A percentile compares a stretch with the other conserved stretches of the same genome.
These are phyloP conservation scores for Martiniozyma abietophila DNA, from an alignment of 805 yeast species.

Conservation along the genomic window DNA sequence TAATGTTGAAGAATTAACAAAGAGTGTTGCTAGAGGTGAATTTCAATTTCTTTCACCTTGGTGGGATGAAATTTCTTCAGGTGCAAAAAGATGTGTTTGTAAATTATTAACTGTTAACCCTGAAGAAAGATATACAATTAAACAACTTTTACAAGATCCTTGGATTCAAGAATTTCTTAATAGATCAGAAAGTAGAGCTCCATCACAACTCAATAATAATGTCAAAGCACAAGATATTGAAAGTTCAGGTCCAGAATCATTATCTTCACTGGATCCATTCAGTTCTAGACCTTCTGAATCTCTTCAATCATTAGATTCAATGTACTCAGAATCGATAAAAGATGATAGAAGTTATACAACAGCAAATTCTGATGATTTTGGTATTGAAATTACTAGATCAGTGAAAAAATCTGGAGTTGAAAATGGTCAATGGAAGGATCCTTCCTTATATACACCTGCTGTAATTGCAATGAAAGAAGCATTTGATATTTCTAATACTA, in stretches of 20 bases:
- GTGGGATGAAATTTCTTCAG: conserved; percentile 76
- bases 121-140: conserved; percentile 54
- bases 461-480: conserved; percentile 53
- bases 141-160: conserved; percentile 65
- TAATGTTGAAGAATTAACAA: conserved; percentile 61
- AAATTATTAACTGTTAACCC: conserved; percentile 67
- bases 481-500: conserved; percentile 52
- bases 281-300: background rate
- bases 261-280: conserved; percentile 7
- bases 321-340: background rate
- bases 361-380: conserved; percentile 2
- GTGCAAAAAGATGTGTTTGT: conserved; percentile 63
- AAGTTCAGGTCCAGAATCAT: conserved; percentile 14
- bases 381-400: conserved; percentile 3
- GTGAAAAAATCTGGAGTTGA: background rate
- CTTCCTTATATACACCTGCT: conserved; percentile 48
- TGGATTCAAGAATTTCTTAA: conserved; percentile 44
- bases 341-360: conserved; percentile 2
- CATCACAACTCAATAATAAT: conserved; percentile 11
- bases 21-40: conserved; percentile 72
- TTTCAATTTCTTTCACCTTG: conserved; percentile 71
- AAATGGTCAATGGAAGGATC: no score
- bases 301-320: conserved; percentile 1
- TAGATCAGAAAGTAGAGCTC: conserved; percentile 17
- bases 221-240: conserved; percentile 17